Evolutionary conservation across 176 grass and related monocot species (phyloP), one percentile per base, ranked within the genome.

Genomic region (Rhynchospora breviuscula): DNA sequence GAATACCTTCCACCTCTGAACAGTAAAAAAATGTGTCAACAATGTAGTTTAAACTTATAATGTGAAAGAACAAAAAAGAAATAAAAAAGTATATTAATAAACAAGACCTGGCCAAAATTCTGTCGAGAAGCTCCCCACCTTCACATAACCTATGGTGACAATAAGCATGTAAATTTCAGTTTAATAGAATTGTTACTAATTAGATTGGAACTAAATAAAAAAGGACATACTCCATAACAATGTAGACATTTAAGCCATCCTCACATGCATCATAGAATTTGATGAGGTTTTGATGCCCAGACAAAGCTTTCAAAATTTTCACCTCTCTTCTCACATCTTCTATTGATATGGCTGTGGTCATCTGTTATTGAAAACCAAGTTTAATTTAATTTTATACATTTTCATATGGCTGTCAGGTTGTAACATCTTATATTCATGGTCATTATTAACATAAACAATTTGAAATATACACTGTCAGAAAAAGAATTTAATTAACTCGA

Each of bases 231-330:
- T 99, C 96, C 96, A 99, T 99, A 85, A 92, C 93, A 93, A 99
- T 83, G 93, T 95, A 99, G 93, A 99, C 96, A 87, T 99, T 99
- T 82, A 95, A 91, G 85, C 89, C 93, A 80, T 99, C 96, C 91
- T 99, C 96, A 95, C 96, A 99, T 90, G 93, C 93, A 95, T 99
- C 96, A 88, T 99, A 93, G 89, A 95, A 99, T 88, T 90, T 99
- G 83, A 99, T 91, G 59, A 99, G 91, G 86, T 99, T 99, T 80
- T 84, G 90, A 84, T 99, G 96, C 53, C 96, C 93, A 60, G 93
- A 99, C 65, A 99, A 84, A 85, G 96, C 96, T 92, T 95, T 99
- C 91, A 99, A 87, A 73, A 99, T 95, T 91, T 95, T 99, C 78
- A 99, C 93, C 66, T 99, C 96, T 76, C 96, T 88, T 83, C 96